A percentile compares a stretch with the other conserved stretches of the same genome.
Conservation (phyloP, 1,139 yeast species). For the Suzukiozyma palmioleophila region DNA sequence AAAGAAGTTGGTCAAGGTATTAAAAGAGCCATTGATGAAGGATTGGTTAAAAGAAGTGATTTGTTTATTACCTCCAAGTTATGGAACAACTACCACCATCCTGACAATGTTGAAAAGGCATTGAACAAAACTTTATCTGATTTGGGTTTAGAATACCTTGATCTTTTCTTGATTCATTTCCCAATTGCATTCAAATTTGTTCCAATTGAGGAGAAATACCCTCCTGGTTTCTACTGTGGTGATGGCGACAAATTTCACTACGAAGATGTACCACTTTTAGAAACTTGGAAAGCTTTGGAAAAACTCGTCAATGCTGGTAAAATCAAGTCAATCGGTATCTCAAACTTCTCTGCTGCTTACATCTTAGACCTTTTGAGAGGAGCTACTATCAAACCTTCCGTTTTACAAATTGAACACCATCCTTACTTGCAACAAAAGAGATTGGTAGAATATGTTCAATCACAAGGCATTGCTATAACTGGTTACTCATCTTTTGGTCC, state of each 20-base stretch:
- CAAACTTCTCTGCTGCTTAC: slow-evolving; percentile 72
- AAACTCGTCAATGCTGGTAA: slow-evolving; percentile 53
- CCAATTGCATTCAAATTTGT: slow-evolving; percentile 73
- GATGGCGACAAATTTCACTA: slow-evolving; percentile 51
- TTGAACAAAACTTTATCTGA: slow-evolving; percentile 61
- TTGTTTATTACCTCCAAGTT: slow-evolving; percentile 72
- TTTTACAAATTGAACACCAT: slow-evolving; percentile 87
- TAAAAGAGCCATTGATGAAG: slow-evolving; percentile 59
- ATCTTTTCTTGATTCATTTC: slow-evolving; percentile 74
- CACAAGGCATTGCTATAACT: slow-evolving; percentile 62
- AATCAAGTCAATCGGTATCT: slow-evolving; percentile 74
- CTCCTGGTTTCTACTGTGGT: slow-evolving; percentile 69
- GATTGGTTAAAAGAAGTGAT: slow-evolving; percentile 67
- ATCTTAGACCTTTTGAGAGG: slow-evolving; percentile 71
- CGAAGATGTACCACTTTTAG: slow-evolving; percentile 67
- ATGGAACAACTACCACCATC: slow-evolving; percentile 77
- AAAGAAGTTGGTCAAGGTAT: slow-evolving; percentile 70
- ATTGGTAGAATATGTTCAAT: slow-evolving; percentile 60
- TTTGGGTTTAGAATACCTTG: slow-evolving; percentile 64
- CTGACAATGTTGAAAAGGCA: slow-evolving; percentile 53
- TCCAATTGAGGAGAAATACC: slow-evolving; percentile 71
- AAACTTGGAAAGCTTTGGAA: slow-evolving; percentile 81
- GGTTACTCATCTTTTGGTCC: slow-evolving; percentile 89
- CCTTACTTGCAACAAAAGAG: slow-evolving; percentile 81
- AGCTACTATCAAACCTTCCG: slow-evolving; percentile 72